Evolutionary conservation across 2,329 filamentous ascomycete species (phyloP).

Genomic region (Neonectria sp.): DNA sequence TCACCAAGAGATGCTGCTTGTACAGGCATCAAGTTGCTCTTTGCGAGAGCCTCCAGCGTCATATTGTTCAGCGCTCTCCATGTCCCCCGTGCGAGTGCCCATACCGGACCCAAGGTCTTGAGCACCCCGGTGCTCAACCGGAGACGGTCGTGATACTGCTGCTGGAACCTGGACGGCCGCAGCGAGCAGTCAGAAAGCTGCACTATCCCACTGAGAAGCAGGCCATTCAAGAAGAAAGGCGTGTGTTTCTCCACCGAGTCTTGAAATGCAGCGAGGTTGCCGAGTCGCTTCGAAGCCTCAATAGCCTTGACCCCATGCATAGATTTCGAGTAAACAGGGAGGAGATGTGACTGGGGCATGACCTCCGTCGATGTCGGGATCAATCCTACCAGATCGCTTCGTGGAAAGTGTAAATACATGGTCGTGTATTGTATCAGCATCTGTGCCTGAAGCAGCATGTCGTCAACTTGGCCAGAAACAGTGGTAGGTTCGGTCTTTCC

Average conservation of each 20-base stretch:
- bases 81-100: not conserved
- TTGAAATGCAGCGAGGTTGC: slow-evolving; percentile 39
- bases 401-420: slow-evolving; percentile 42
- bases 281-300: slow-evolving; percentile 41
- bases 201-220: slow-evolving; percentile 38
- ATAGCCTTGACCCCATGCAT: slow-evolving; percentile 44
- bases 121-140: not conserved
- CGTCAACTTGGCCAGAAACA: slow-evolving; percentile 40
- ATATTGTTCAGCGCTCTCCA: not conserved
- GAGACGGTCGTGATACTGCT: not conserved
- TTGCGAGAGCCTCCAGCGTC: not conserved
- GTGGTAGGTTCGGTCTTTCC: slow-evolving; percentile 40
- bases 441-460: slow-evolving; percentile 45
- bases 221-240: slow-evolving; percentile 37
- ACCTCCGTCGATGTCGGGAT: slow-evolving; percentile 9
- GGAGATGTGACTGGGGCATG: slow-evolving; percentile 23
- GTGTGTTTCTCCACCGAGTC: slow-evolving; percentile 41
- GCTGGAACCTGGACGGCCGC: not conserved
- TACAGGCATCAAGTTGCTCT: not conserved
- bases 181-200: slow-evolving; percentile 28
- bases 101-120: not conserved
- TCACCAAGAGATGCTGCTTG: not conserved
- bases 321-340: slow-evolving; percentile 18
- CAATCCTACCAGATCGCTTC: slow-evolving; percentile 19
- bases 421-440: slow-evolving; percentile 38